Evolutionary conservation across 192 early-diverging fungal species (phyloP), one percentile per base, ranked within the genome.

Genomic region (Cetraspora pellucida): DNA sequence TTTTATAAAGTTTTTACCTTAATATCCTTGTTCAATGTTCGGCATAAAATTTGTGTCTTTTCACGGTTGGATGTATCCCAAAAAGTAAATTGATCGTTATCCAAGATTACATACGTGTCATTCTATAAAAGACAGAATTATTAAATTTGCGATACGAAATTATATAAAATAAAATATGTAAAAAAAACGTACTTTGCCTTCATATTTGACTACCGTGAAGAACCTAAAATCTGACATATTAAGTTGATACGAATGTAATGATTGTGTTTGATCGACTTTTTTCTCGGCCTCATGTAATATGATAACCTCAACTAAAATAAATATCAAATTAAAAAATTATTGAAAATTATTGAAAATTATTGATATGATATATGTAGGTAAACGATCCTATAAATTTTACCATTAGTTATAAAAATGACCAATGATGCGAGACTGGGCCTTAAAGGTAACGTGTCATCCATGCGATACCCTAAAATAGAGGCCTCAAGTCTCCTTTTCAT

Each of bases 71-170:
- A 78, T 30, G 82, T 81, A 61, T 89, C 88, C 52, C 60, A 73
- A 23, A 88, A 69, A 10, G 77, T 74, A 17, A 89, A 57, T 6
- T 89, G 83, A 31, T 87, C 88, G 43, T 86, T 85, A 65, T 89
- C 88, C 11, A 89, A 69, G 3, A 73, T 80, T 11, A 83, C 68
- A 27, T 85, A 84, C 10, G 84, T 87, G 43, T 87, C 85, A 19
- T 77, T 75, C 84, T 83, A 54, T 28, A 37, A 57, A 54, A 23
- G 17, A 43, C 11, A 13, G 19, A 11, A 30, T 43, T 64, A 57
- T 71, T 65, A 16, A 78, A 47, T 43, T 46, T 16, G 10, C 58
- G 21, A 54, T 11, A 54, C 23, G 10, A 77, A 21, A 17, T 14
- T n/a, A 65, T 6, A 9, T 17, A 9, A 4, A 44, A 44, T 37